phyloP scores from a whole-genome alignment of 2,329 filamentous ascomycete genomes.

The Pseudogymnoascus destructans region DNA sequence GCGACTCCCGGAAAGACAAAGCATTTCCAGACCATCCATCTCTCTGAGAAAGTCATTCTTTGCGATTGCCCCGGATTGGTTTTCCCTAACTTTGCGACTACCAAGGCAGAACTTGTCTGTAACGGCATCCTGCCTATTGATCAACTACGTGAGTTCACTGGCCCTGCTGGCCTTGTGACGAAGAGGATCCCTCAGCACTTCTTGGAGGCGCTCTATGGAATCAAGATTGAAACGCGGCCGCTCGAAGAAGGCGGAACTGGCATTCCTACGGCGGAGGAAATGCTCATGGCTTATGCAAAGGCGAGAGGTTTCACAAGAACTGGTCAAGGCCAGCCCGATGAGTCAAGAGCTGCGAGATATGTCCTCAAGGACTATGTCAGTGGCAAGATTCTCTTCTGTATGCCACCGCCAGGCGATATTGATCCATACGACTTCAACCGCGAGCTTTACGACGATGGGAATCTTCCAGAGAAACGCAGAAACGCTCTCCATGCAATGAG shows the following conservation, averaged over 20 bases:
- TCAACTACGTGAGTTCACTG: conserved; percentile 84
- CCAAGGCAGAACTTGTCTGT: conserved; percentile 90
- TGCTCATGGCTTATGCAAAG: conserved; percentile 73
- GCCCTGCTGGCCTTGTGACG: conserved; percentile 71
- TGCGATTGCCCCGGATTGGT: conserved; percentile 98
- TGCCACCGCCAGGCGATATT: conserved; percentile 65
- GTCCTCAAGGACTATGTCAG: conserved; percentile 96
- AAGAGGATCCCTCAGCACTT: conserved; percentile 77
- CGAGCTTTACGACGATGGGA: conserved; percentile 71
- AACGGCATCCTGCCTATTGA: conserved; percentile 94
- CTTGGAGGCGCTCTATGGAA: conserved; percentile 85
- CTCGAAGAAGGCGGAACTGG: conserved; percentile 89
- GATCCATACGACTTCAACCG: conserved; percentile 71
- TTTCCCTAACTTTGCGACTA: conserved; percentile 94
- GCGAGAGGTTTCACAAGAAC: conserved; percentile 85
- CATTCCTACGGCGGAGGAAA: conserved; percentile 67
- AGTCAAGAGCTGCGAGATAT: conserved; percentile 78
- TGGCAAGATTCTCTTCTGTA: conserved; percentile 84
- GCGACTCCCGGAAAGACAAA: conserved; percentile 97
- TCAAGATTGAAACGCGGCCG: conserved; percentile 69
- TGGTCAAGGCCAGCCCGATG: conserved; percentile 81
- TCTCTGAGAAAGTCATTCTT: conserved; percentile 77
- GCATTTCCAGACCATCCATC: conserved; percentile 96
- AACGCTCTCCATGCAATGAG: conserved; percentile 41
- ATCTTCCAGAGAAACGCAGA: conserved; percentile 71